Base-by-base conservation (phyloP, 2,329 filamentous ascomycete species). In the Lasiodiplodia citricola region DNA sequence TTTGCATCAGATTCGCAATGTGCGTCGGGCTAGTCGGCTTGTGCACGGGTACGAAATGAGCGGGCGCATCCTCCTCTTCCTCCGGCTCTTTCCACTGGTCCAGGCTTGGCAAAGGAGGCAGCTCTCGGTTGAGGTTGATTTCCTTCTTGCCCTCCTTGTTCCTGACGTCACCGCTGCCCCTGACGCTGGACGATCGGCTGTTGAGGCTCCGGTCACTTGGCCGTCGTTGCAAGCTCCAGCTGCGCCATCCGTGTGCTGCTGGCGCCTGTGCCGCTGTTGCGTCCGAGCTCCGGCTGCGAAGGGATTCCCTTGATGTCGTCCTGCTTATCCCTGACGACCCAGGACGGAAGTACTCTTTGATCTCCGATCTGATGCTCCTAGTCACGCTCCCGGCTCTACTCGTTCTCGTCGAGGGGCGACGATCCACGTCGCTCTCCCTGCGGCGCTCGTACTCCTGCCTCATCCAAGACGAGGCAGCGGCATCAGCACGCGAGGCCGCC, bases 71-170 rank as follows among this genome's bases (percentile, higher is more conserved):
- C 14, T 54, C 72, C 11, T 74, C 58, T 11, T 54, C n/a, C 28
- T 64, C 38, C 52, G 58, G 71, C 11, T 67, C 70, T 51, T 77
- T 76, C 77, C 77, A 80, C 41, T 75, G 78, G 68, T 84, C 82
- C 6, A 85, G 74, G 58, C 82, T 80, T 7, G 83, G 83, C 13
- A 85, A 70, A 4, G 83, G 83, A 41, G 83, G 83, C 28, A 85
- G 73, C 69, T 84, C 82, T 67, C 83, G 75, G 72, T 85, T 85
- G 38, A 85, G 75, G 66, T 85, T 80, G 68, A 83, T 68, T 35
- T 78, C 76, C 2, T 72, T 60, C 65, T 78, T 79, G 31, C 70
- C 70, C 25, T 77, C 76, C 14, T 75, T 73, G 28, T 7, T 47
- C 44, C 52, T 60, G 21, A 71, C 73, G 35, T 71, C 73, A 25